phyloP scores from a whole-genome alignment of 164 flowering plant genomes.

The Aristolochia contorta region DNA sequence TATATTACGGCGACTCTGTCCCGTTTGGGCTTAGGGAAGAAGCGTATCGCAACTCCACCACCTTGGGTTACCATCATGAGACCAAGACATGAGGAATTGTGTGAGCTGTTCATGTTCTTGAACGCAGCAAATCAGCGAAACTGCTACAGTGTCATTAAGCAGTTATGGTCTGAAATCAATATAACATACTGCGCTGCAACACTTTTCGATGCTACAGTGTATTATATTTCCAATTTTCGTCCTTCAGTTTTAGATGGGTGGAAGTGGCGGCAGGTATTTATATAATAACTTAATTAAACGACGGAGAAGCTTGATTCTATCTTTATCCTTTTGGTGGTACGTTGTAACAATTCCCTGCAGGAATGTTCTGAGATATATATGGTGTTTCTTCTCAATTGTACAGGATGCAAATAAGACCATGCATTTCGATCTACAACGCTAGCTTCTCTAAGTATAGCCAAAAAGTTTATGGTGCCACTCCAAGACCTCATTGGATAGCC shows the following conservation, averaged over 20 bases:
- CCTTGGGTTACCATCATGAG: slow-evolving; percentile 55
- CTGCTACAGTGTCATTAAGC: slow-evolving; percentile 33
- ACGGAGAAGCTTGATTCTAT: too few relatives aligned
- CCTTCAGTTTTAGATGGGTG: neutral
- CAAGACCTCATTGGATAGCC: slow-evolving; percentile 58
- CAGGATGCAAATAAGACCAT: slow-evolving; percentile 31
- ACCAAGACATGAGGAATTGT: too few relatives aligned
- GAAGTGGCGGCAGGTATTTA: slow-evolving; percentile 13
- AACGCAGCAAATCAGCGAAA: slow-evolving; percentile 35
- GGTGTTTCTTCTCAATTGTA: slow-evolving; percentile 42
- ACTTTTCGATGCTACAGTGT: too few relatives aligned
- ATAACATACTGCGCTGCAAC: too few relatives aligned
- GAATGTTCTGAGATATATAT: slow-evolving; percentile 58
- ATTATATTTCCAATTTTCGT: neutral
- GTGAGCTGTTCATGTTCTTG: too few relatives aligned
- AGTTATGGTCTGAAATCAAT: slow-evolving; percentile 51
- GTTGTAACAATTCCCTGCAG: slow-evolving; percentile 16
- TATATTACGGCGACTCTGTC: slow-evolving; percentile 56
- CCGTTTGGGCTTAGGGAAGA: slow-evolving; percentile 35
- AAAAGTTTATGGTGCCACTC: slow-evolving; percentile 17
- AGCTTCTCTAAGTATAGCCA: slow-evolving; percentile 21
- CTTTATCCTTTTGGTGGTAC: too few relatives aligned
- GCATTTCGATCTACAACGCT: slow-evolving; percentile 30
- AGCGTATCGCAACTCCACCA: slow-evolving; percentile 26
- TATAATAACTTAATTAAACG: too few relatives aligned